Percentiles rank a stretch among this genome's conserved stretches.
phyloP scores from a whole-genome alignment of 805 yeast species.

The Candida coleopterorum region DNA sequence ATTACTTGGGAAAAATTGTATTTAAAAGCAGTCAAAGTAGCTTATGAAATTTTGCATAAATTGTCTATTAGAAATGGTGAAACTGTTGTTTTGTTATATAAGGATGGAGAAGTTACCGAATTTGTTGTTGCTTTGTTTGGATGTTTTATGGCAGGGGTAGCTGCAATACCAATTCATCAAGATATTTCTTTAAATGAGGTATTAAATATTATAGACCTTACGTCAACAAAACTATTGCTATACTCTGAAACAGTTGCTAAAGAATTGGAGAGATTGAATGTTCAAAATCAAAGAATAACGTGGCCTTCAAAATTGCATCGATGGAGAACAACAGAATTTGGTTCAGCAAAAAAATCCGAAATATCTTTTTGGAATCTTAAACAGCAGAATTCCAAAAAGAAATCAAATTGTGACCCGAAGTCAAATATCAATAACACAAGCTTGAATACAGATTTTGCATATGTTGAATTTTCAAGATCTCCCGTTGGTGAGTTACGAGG shows the following conservation, averaged over 20 bases:
- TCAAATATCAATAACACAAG: neutral
- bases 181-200: constrained; percentile 67
- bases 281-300: constrained; percentile 33
- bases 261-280: constrained; percentile 60
- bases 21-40: constrained; percentile 78
- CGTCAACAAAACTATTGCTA: constrained; percentile 73
- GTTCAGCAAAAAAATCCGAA: constrained; percentile 45
- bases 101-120: constrained; percentile 78
- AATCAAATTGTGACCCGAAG: neutral
- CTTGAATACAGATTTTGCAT: constrained; percentile 62
- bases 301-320: constrained; percentile 75
- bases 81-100: constrained; percentile 78
- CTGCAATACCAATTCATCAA: constrained; percentile 89
- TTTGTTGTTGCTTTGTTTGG: constrained; percentile 85
- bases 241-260: constrained; percentile 78
- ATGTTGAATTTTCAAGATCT: constrained; percentile 85
- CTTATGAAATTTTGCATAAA: constrained; percentile 73
- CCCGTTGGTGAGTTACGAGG: constrained; percentile 92
- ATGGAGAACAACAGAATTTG: constrained; percentile 87
- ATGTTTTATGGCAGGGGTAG: constrained; percentile 87
- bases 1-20: constrained; percentile 91
- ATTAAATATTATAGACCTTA: constrained; percentile 61
- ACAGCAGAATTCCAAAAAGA: constrained; percentile 9
- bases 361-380: constrained; percentile 20
- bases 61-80: constrained; percentile 74